A percentile compares a stretch with the other conserved stretches of the same genome.
Evolutionary conservation across 345 rosid genomes (phyloP).

Genomic region (Citrus australasica): DNA sequence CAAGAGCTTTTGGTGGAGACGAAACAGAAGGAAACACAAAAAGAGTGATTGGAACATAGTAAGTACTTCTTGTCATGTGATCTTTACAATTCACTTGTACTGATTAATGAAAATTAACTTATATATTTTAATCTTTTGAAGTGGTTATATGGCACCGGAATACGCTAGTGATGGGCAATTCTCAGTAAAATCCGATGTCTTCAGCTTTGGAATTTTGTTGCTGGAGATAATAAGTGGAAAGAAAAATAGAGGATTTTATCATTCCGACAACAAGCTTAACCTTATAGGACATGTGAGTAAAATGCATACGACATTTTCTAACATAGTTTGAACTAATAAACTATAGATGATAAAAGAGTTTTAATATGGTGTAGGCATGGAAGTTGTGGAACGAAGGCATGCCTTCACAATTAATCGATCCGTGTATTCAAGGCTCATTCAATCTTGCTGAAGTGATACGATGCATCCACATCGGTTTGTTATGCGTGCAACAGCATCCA

Average conservation of each 20-base stretch:
- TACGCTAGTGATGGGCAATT: too few species aligned
- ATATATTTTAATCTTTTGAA: too few species aligned
- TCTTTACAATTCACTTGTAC: conserved; percentile 14
- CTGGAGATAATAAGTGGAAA: too few species aligned
- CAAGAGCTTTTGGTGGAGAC: conserved; percentile 22
- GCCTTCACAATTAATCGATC: conserved; percentile 21
- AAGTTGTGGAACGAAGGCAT: conserved; percentile 32
- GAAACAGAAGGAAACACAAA: too few species aligned
- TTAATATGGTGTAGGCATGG: conserved; percentile 34
- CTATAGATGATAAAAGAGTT: not conserved
- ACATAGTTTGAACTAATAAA: not conserved
- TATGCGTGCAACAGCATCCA: conserved; percentile 39
- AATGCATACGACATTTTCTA: not conserved
- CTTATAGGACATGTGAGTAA: too few species aligned
- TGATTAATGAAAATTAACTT: too few species aligned
- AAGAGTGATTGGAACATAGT: too few species aligned
- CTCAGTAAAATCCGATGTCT: too few species aligned
- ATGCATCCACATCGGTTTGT: conserved; percentile 40
- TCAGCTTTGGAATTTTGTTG: too few species aligned
- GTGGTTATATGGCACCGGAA: too few species aligned
- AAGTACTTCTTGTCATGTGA: not conserved
- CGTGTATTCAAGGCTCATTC: not conserved
- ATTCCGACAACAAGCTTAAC: too few species aligned
- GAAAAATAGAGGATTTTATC: too few species aligned
- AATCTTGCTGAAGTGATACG: conserved; percentile 20